Conservation (phyloP, 2,329 filamentous ascomycete genomes). For the Apiospora hydei region DNA sequence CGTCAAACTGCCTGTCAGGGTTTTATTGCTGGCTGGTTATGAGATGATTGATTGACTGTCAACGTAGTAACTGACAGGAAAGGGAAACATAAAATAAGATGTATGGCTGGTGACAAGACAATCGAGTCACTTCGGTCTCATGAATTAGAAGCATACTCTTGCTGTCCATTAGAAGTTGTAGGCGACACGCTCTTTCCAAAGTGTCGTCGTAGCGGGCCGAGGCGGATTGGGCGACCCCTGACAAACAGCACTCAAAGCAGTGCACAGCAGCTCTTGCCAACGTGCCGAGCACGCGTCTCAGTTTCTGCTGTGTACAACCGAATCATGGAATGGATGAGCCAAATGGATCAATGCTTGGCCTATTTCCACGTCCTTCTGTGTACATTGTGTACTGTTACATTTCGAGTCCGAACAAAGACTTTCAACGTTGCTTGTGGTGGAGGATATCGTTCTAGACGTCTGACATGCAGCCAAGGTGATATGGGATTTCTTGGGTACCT, state of each 20-base stretch:
- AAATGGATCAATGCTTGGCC: background rate
- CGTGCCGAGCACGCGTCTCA: background rate
- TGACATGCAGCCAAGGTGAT: background rate
- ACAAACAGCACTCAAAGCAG: background rate
- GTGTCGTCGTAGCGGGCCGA: background rate
- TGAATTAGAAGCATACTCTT: background rate
- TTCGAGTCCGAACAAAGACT: background rate
- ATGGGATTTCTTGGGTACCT: background rate
- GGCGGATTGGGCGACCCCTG: background rate
- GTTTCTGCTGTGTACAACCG: background rate
- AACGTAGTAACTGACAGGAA: too few relatives aligned
- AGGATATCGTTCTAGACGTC: background rate
- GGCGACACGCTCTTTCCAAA: too few relatives aligned
- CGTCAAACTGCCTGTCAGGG: too few relatives aligned
- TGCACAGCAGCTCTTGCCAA: background rate
- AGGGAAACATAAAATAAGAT: too few relatives aligned
- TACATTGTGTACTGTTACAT: background rate
- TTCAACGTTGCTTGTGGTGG: background rate
- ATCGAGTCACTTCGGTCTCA: background rate
- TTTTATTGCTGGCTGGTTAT: too few relatives aligned
- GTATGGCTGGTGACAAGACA: background rate
- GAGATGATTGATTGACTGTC: too few relatives aligned
- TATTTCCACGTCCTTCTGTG: background rate
- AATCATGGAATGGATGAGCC: background rate
- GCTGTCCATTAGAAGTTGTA: background rate